Percentiles rank a stretch among this genome's conserved stretches.
phyloP scores from a whole-genome alignment of 345 rosid genomes.

The Camelina laxa region DNA sequence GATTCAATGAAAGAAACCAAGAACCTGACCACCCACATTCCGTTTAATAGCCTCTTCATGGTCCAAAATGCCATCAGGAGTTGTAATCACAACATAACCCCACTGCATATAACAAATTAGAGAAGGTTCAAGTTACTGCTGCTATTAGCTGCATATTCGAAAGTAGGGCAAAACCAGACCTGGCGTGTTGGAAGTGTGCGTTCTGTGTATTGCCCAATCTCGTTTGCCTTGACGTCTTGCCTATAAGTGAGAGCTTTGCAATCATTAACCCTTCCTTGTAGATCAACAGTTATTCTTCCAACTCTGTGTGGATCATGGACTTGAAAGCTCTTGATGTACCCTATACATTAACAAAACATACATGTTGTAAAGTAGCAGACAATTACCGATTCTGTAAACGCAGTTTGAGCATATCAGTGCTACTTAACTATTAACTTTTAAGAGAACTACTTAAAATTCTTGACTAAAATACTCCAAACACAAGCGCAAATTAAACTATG shows the following conservation, averaged over 20 bases:
- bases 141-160: not conserved
- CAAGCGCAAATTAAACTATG: not conserved
- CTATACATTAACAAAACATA: slow-evolving; percentile 42
- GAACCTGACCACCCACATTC: slow-evolving; percentile 91
- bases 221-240: slow-evolving; percentile 84
- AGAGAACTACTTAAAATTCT: not conserved
- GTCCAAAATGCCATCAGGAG: slow-evolving; percentile 94
- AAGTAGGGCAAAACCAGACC: slow-evolving; percentile 46
- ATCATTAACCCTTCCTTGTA: slow-evolving; percentile 87
- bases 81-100: slow-evolving; percentile 90
- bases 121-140: not conserved
- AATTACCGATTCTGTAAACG: not conserved
- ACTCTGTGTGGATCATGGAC: slow-evolving; percentile 86
- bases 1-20: slow-evolving; percentile 81
- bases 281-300: slow-evolving; percentile 82
- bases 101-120: slow-evolving; percentile 55
- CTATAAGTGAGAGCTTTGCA: slow-evolving; percentile 83
- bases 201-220: slow-evolving; percentile 64
- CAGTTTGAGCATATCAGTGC: not conserved
- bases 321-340: slow-evolving; percentile 73
- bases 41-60: slow-evolving; percentile 83
- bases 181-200: slow-evolving; percentile 83
- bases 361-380: not conserved
- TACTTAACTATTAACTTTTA: not conserved
- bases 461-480: not conserved